Percentiles rank a stretch among this genome's conserved stretches.
These are phyloP conservation scores for Globisporangium megalacanthum DNA, from an alignment of 352 stramenopile genomes.

Conservation along the genomic window DNA sequence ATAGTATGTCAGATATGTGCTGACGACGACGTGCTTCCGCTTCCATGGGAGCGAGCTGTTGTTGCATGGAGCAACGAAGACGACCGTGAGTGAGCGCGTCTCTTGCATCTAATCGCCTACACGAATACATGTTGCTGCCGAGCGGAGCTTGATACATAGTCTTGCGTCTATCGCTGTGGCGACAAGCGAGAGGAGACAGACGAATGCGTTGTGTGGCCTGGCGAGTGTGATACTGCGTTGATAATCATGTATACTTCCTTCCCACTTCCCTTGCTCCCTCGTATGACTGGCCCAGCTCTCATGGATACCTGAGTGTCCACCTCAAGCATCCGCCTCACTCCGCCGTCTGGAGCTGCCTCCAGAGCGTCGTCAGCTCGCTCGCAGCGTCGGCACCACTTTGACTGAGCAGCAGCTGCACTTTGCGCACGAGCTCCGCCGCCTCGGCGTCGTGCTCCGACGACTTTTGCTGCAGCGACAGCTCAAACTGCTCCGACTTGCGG, in stretches of 20 bases:
- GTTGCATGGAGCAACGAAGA: no score
- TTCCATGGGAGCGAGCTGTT: no score
- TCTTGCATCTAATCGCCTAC: no score
- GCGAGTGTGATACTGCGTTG: no score
- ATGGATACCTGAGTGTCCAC: background rate
- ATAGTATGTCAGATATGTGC: background rate
- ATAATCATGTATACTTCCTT: background rate
- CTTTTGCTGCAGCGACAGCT: slow-evolving; percentile 54
- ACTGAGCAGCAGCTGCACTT: slow-evolving; percentile 18
- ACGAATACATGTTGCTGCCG: no score
- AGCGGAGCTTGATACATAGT: no score
- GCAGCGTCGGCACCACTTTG: slow-evolving; percentile 8
- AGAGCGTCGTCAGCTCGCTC: slow-evolving; percentile 16
- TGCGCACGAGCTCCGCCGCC: slow-evolving; percentile 13
- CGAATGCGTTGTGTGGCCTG: no score
- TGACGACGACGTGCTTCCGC: no score
- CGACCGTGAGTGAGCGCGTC: no score
- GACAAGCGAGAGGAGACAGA: no score
- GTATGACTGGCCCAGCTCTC: no score
- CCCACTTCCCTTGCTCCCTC: background rate
- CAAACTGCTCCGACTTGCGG: slow-evolving; percentile 89
- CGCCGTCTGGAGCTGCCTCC: slow-evolving; percentile 10
- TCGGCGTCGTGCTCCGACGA: slow-evolving; percentile 28
- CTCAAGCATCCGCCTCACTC: background rate
- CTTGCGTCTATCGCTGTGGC: no score